phyloP scores from a whole-genome alignment of 192 early-diverging fungal genomes.

The Dimargaris xerosporica region DNA sequence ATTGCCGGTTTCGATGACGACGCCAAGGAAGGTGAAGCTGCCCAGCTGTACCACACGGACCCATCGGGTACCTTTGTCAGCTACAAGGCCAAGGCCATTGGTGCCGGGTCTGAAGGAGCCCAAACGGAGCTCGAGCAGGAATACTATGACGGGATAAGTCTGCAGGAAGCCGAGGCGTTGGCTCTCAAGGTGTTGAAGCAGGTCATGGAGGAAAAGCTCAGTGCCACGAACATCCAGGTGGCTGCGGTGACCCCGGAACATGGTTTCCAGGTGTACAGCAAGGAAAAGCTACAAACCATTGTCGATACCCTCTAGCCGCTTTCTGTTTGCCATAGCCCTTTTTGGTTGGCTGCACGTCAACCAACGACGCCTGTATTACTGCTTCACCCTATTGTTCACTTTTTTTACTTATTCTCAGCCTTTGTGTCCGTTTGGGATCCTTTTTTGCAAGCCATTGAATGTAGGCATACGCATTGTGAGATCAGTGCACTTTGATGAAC shows the following conservation, averaged over 20 bases:
- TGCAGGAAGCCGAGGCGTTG: slow-evolving; percentile 75
- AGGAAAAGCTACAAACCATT: slow-evolving; percentile 64
- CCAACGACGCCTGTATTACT: not conserved
- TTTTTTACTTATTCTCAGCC: no score
- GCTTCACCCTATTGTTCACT: no score
- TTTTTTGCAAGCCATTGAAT: no score
- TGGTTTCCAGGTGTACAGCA: slow-evolving; percentile 66
- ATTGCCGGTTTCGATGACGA: slow-evolving; percentile 91
- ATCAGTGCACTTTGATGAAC: no score
- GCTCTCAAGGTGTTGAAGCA: slow-evolving; percentile 94
- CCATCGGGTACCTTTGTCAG: slow-evolving; percentile 94
- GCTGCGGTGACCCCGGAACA: slow-evolving; percentile 66
- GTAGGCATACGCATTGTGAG: no score
- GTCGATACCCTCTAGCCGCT: slow-evolving; percentile 48
- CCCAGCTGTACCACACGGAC: slow-evolving; percentile 95
- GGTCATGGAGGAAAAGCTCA: slow-evolving; percentile 99
- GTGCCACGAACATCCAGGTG: slow-evolving; percentile 86
- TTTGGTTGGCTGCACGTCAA: not conserved
- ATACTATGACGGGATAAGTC: slow-evolving; percentile 70
- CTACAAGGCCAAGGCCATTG: slow-evolving; percentile 97
- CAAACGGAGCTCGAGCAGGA: slow-evolving; percentile 95
- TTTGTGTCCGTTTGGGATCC: no score
- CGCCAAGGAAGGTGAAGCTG: slow-evolving; percentile 38
- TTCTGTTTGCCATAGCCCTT: not conserved
- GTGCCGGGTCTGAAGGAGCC: slow-evolving; percentile 96